Conservation (phyloP, 2,329 filamentous ascomycete species). For the Cladophialophora yegresii region DNA sequence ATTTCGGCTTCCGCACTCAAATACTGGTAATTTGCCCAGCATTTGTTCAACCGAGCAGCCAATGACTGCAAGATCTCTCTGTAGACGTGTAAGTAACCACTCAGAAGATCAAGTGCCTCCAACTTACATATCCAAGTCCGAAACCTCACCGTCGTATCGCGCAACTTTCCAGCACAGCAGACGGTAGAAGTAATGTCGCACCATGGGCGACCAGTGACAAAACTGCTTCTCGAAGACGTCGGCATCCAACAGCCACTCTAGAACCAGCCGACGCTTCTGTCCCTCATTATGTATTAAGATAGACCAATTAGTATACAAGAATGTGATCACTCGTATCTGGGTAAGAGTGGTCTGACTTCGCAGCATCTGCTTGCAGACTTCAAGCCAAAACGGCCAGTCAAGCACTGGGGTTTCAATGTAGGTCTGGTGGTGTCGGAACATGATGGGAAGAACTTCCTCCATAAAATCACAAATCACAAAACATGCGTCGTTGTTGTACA, state of each 20-base stretch:
- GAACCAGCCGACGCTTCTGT: slow-evolving; percentile 69
- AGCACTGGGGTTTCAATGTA: slow-evolving; percentile 55
- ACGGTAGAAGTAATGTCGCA: slow-evolving; percentile 88
- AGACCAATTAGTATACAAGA: slow-evolving; percentile 79
- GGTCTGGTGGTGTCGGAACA: slow-evolving; percentile 61
- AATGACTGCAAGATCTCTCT: slow-evolving; percentile 71
- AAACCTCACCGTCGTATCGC: slow-evolving; percentile 68
- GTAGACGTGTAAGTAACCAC: slow-evolving; percentile 20
- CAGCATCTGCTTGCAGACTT: slow-evolving; percentile 76
- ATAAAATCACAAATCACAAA: slow-evolving; percentile 90
- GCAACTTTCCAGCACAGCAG: slow-evolving; percentile 87
- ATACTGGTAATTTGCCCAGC: slow-evolving; percentile 79
- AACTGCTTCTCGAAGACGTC: slow-evolving; percentile 78
- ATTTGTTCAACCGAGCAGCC: slow-evolving; percentile 66
- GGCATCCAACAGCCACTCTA: slow-evolving; percentile 73
- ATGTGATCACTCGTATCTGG: slow-evolving; percentile 79
- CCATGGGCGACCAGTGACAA: slow-evolving; percentile 95
- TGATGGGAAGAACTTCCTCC: slow-evolving; percentile 73
- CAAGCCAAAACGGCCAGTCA: slow-evolving; percentile 83
- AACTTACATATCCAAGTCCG: slow-evolving; percentile 68
- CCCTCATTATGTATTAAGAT: slow-evolving; percentile 65
- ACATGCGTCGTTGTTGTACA: slow-evolving; percentile 80
- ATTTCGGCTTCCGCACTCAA: slow-evolving; percentile 68
- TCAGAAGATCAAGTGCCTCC: neutral
- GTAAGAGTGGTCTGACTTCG: slow-evolving; percentile 85